These are phyloP conservation scores for Pichia paraexigua DNA, from an alignment of 805 yeast species.

Conservation along the genomic window DNA sequence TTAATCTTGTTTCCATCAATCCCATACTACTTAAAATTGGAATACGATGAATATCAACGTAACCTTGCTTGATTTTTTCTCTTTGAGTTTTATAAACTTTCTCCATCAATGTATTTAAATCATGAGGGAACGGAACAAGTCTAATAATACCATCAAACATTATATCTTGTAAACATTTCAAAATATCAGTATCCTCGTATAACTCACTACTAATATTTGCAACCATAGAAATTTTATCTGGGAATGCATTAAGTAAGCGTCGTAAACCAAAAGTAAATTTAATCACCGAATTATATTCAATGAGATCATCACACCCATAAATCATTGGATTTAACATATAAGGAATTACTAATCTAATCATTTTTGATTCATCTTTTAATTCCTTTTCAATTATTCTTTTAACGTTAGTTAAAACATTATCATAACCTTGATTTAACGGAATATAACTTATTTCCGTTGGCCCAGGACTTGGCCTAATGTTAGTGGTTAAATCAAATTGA, in stretches of 20 bases:
- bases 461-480: slow-evolving; percentile 59
- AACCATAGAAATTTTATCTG: slow-evolving; percentile 34
- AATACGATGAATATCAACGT: slow-evolving; percentile 65
- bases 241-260: slow-evolving; percentile 40
- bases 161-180: slow-evolving; percentile 44
- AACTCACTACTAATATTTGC: slow-evolving; percentile 60
- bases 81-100: slow-evolving; percentile 66
- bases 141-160: slow-evolving; percentile 63
- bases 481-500: slow-evolving; percentile 71
- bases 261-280: slow-evolving; percentile 57
- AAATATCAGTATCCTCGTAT: slow-evolving; percentile 42
- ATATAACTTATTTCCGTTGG: slow-evolving; percentile 53
- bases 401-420: slow-evolving; percentile 33
- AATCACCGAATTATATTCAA: slow-evolving; percentile 38
- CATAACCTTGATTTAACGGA: slow-evolving; percentile 26
- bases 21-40: slow-evolving; percentile 74
- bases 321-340: slow-evolving; percentile 71
- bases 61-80: slow-evolving; percentile 74
- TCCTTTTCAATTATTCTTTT: slow-evolving; percentile 31
- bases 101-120: slow-evolving; percentile 57
- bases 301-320: slow-evolving; percentile 40
- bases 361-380: slow-evolving; percentile 31
- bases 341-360: slow-evolving; percentile 67
- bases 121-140: slow-evolving; percentile 76
- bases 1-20: slow-evolving; percentile 61